Conservation (phyloP, 225 moss, liverwort and hornwort genomes). For the Sphagnum tenellum region DNA sequence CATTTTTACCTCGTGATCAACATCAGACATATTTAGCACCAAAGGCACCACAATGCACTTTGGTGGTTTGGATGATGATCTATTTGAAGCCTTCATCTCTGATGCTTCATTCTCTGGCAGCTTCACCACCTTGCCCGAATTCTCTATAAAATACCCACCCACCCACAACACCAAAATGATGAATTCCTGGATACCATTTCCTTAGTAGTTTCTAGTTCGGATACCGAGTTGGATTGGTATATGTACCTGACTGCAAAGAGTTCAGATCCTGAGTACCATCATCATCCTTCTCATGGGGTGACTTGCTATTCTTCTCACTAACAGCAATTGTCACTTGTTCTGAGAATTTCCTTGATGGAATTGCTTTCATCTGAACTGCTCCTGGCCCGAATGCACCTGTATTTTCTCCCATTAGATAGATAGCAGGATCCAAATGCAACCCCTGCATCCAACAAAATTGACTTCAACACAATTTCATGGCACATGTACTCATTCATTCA, state of each 20-base stretch:
- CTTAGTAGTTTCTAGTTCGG: no score
- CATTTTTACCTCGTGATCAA: conserved; percentile 69
- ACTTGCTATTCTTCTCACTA: conserved; percentile 12
- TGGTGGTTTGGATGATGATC: not conserved
- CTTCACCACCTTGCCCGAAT: no score
- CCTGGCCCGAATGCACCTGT: conserved; percentile 44
- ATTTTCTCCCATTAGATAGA: conserved; percentile 84
- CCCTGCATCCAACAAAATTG: conserved; percentile 40
- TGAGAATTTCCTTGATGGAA: conserved; percentile 19
- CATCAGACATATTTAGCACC: conserved; percentile 80
- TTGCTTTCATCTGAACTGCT: conserved; percentile 39
- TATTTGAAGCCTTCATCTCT: no score
- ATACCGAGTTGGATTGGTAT: no score
- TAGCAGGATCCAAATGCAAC: conserved; percentile 87
- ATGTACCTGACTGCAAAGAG: no score
- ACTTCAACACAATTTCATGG: conserved; percentile 23
- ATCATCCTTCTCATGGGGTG: not conserved
- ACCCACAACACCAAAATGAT: no score
- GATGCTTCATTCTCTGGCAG: no score
- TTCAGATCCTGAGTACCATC: no score
- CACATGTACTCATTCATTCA: no score
- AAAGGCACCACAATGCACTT: conserved; percentile 93
- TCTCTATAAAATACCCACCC: no score
- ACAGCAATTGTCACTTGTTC: conserved; percentile 26
- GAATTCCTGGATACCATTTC: no score